Evolutionary conservation across 257 asterid species (phyloP).

Genomic region (Scutellaria minor): DNA sequence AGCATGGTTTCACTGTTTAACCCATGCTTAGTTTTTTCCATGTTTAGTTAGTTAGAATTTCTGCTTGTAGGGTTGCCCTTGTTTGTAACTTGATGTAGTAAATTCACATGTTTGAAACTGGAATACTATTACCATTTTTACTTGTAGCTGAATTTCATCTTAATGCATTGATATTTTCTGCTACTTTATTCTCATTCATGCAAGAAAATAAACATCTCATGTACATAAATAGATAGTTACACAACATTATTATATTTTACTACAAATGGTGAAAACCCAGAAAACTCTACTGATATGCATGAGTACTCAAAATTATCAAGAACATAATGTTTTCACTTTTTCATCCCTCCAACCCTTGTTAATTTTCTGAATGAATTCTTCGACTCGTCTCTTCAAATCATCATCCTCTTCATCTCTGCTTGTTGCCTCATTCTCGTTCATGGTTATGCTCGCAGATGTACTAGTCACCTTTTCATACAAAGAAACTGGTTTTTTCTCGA

Average conservation of each 20-base stretch:
- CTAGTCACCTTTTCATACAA: not conserved
- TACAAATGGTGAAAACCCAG: not conserved
- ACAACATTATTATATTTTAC: constrained; percentile 4
- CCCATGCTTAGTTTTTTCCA: not conserved
- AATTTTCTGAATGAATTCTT: constrained; percentile 58
- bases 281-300: too few species aligned
- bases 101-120: constrained; percentile 35
- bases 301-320: too few species aligned
- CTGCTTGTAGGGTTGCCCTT: constrained; percentile 38
- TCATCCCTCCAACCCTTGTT: constrained; percentile 58
- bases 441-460: not conserved
- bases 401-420: constrained; percentile 40
- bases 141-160: constrained; percentile 32
- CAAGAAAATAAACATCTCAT: not conserved
- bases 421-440: not conserved
- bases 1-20: constrained; percentile 36
- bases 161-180: not conserved
- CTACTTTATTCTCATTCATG: constrained; percentile 7
- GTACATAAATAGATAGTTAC: not conserved
- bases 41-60: constrained; percentile 44
- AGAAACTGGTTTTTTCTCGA: not conserved
- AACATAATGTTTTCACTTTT: constrained; percentile 32
- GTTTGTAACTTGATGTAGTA: constrained; percentile 36
- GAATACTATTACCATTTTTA: constrained; percentile 32
- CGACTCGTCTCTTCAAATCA: constrained; percentile 54